A percentile compares a stretch with the other conserved stretches of the same genome.
These are phyloP conservation scores for Thalia dealbata DNA, from an alignment of 176 grass and related monocot species.

Conservation along the genomic window DNA sequence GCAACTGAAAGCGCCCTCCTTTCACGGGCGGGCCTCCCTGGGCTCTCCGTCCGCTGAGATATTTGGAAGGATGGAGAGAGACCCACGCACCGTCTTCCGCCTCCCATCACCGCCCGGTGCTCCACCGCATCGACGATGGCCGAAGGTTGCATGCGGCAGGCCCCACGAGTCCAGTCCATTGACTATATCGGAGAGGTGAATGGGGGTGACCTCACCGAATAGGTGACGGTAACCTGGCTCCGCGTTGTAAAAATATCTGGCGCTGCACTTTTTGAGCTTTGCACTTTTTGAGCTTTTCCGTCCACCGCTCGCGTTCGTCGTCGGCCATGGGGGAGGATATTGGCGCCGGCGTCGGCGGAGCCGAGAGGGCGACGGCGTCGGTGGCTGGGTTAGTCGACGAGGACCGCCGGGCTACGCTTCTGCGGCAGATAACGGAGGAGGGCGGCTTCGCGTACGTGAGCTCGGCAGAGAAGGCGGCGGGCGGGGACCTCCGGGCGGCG, in stretches of 20 bases:
- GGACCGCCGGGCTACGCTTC: conserved; percentile 43
- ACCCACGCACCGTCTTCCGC: background rate
- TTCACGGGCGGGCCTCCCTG: background rate
- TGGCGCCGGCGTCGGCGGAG: background rate
- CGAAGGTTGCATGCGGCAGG: background rate
- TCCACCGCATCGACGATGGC: background rate
- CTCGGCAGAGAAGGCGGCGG: conserved; percentile 66
- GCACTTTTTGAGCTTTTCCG: conserved; percentile 1
- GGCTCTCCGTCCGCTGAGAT: background rate
- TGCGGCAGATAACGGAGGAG: conserved; percentile 75
- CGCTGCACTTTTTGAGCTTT: background rate
- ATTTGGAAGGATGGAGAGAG: background rate
- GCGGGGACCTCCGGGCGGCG: conserved; percentile 68
- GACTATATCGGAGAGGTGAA: background rate
- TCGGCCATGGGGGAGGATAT: background rate
- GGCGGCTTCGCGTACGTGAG: conserved; percentile 88
- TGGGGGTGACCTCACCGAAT: background rate
- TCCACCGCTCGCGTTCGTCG: background rate
- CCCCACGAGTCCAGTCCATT: background rate
- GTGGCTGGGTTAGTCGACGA: conserved; percentile 11
- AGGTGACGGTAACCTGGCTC: background rate
- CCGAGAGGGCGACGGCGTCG: conserved; percentile 2
- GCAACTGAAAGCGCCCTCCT: too few species aligned
- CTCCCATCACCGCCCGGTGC: background rate
- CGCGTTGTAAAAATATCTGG: background rate